Percentiles rank a stretch among this genome's conserved stretches.
Evolutionary conservation across 2,329 filamentous ascomycete species (phyloP).

Genomic region (Epichloe gansuensis): DNA sequence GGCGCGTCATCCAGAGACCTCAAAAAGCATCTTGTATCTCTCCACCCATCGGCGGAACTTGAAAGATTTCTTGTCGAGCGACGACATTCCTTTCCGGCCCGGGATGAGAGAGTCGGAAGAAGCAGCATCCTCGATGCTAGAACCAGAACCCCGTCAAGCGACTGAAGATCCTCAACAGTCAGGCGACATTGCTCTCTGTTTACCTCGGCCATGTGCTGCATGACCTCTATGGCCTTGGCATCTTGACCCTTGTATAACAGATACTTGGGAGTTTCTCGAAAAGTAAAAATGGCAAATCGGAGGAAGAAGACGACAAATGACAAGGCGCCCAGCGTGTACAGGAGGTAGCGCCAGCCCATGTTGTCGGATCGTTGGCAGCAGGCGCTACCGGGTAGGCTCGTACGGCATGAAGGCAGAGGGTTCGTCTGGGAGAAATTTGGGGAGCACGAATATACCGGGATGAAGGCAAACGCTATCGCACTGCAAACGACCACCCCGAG

Average conservation of each 20-base stretch:
- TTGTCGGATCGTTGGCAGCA: constrained; percentile 22
- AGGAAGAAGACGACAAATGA: constrained; percentile 31
- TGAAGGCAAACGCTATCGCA: constrained; percentile 40
- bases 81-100: background rate
- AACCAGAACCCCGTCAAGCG: constrained; percentile 6
- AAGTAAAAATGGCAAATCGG: constrained; percentile 34
- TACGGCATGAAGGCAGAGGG: constrained; percentile 10
- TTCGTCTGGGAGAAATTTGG: constrained; percentile 34
- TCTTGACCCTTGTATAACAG: constrained; percentile 32
- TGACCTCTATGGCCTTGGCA: constrained; percentile 32
- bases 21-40: constrained; percentile 23
- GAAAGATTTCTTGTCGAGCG: background rate
- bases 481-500: constrained; percentile 40
- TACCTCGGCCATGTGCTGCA: constrained; percentile 32
- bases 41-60: constrained; percentile 8
- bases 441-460: constrained; percentile 36
- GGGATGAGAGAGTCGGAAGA: constrained; percentile 1
- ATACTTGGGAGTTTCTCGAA: constrained; percentile 35
- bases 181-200: constrained; percentile 24
- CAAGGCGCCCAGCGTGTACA: constrained; percentile 31
- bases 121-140: constrained; percentile 1
- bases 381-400: constrained; percentile 12
- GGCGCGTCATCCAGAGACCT: constrained; percentile 20
- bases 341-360: constrained; percentile 39
- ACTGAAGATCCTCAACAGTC: constrained; percentile 24